Evolutionary conservation across 2,329 filamentous ascomycete genomes (phyloP).

Genomic region (Claviceps paspali): DNA sequence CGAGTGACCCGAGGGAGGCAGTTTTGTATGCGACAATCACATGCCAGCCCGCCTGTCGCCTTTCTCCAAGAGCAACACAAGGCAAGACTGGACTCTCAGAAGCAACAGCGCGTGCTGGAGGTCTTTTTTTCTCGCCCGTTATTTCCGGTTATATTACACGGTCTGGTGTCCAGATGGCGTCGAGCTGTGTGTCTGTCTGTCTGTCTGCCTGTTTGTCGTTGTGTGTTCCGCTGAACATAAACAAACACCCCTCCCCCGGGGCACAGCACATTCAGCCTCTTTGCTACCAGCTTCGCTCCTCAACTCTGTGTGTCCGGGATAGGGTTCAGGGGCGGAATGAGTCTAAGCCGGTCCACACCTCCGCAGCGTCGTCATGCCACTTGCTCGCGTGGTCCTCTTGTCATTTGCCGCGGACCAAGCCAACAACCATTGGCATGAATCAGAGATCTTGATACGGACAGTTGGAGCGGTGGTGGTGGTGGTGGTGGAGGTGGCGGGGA

Average conservation of each 20-base stretch:
- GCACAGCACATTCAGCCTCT: not conserved
- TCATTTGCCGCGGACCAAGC: too few species aligned
- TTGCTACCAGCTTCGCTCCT: slow-evolving; percentile 1
- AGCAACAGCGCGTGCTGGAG: too few species aligned
- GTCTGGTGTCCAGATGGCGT: too few species aligned
- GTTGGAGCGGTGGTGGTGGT: too few species aligned
- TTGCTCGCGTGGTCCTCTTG: slow-evolving; percentile 1
- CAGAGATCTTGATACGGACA: too few species aligned
- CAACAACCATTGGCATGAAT: too few species aligned
- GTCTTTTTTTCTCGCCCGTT: slow-evolving; percentile 1
- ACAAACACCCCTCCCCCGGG: too few species aligned
- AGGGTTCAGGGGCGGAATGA: slow-evolving; percentile 1
- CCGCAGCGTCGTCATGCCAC: too few species aligned
- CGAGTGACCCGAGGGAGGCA: not conserved
- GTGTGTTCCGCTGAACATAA: not conserved
- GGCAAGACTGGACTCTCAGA: too few species aligned
- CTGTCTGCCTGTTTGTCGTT: too few species aligned
- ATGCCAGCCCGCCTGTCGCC: slow-evolving; percentile 2
- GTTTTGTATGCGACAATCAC: slow-evolving; percentile 1
- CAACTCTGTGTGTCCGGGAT: not conserved
- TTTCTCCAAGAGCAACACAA: not conserved
- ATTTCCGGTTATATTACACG: slow-evolving; percentile 1
- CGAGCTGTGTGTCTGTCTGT: too few species aligned
- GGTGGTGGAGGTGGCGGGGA: too few species aligned
- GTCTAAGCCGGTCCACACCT: slow-evolving; percentile 1